Conservation (phyloP, 345 rosid species). For the Salix viminalis region DNA sequence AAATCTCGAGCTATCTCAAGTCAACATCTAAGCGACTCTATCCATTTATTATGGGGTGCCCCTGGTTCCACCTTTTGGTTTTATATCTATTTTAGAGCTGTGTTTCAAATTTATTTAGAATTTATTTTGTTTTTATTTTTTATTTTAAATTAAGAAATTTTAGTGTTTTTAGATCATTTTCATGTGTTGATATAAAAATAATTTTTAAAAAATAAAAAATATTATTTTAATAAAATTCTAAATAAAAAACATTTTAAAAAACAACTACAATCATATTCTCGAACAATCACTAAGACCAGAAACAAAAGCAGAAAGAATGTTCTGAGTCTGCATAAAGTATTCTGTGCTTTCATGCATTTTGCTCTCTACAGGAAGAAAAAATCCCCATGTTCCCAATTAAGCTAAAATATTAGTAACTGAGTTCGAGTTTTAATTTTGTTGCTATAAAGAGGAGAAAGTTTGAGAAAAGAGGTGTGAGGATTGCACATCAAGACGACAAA, state of each 20-base stretch:
- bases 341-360: not conserved
- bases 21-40: not conserved
- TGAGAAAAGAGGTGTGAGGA: not conserved
- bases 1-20: not conserved
- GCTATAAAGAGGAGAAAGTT: not conserved
- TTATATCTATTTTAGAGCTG: not conserved
- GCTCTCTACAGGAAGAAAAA: not conserved
- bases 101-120: too few relatives aligned
- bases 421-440: not conserved
- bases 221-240: too few relatives aligned
- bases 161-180: too few relatives aligned
- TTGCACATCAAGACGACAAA: not conserved
- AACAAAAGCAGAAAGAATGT: not conserved
- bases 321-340: not conserved
- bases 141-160: too few relatives aligned
- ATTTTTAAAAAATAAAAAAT: too few relatives aligned
- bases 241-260: too few relatives aligned
- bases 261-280: too few relatives aligned
- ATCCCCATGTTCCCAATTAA: not conserved
- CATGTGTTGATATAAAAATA: too few relatives aligned
- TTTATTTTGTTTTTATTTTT: too few relatives aligned
- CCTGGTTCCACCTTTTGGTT: conserved; percentile 16
- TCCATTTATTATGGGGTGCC: conserved; percentile 32
- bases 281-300: not conserved
- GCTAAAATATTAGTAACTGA: not conserved